Evolutionary conservation across 257 asterid genomes (phyloP), one percentile per base, ranked within the genome.

Genomic region (Striga asiatica): DNA sequence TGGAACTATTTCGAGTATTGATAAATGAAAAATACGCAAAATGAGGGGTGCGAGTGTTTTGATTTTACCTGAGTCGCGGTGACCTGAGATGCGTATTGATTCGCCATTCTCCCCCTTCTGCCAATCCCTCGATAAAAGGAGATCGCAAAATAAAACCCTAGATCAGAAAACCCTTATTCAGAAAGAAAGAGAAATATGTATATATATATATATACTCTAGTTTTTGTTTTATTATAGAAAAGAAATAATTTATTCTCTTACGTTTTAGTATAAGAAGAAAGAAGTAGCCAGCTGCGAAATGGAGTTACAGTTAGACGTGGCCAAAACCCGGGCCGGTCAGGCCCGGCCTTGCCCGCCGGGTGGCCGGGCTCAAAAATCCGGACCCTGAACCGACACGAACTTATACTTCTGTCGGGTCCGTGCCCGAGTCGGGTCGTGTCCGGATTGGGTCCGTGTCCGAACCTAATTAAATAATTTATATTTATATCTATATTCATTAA

Each of bases 51-150:
- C 14, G 39, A 16, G 0, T 4, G 43, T n/a, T 0, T 4, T 16
- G 39, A 46, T 6, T 53, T 8, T 41, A 82, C 88, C 88, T 75
- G 85, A 38, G 80, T 45, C 2, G 79, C 81, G 60, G 82, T 67
- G 50, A 83, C 78, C 43, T 66, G 73, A 64, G 61, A 66, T 46
- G 62, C 64, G 59, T 56, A 62, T 49, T 71, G 66, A 66, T 27
- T 63, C 43, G 78, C 82, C 94, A 83, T 83, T 56, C 42, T 64
- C 49, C 64, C 35, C 56, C 48, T n/a, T 16, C 52, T 11, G 17
- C 54, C 66, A 56, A 14, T 18, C 60, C 17, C 58, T 42, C 66
- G 29, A 39, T 16, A 2, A 50, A 60, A 51, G 27, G 60, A 55
- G 66, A 64, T 38, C 66, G 61, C 62, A 20, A 42, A 50, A 64